Conservation (phyloP, 306 rosid genomes). For the Sphenostylis stenocarpa region DNA sequence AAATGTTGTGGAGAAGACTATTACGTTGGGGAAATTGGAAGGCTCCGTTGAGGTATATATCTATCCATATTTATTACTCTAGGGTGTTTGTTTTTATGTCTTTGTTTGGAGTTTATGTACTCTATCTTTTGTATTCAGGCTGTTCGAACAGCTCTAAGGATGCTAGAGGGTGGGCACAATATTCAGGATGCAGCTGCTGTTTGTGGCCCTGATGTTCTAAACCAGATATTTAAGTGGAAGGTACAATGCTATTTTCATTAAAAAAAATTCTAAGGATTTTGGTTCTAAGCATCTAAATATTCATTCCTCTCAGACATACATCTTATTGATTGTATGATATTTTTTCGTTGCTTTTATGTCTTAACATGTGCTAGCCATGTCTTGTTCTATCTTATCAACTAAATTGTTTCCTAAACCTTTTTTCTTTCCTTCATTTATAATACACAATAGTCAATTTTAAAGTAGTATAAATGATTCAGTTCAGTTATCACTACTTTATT, state of each 20-base stretch:
- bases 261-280: not conserved
- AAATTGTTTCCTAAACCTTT: not conserved
- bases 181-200: constrained; percentile 73
- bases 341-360: not conserved
- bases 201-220: constrained; percentile 69
- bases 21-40: constrained; percentile 82
- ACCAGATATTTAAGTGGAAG: constrained; percentile 82
- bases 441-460: not conserved
- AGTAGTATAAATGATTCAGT: constrained; percentile 3
- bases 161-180: constrained; percentile 62
- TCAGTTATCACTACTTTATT: constrained; percentile 20
- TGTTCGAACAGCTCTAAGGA: constrained; percentile 73
- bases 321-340: not conserved
- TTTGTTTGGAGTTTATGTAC: constrained; percentile 4
- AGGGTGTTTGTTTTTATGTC: not conserved
- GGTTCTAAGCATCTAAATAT: constrained; percentile 5
- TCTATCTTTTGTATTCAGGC: constrained; percentile 51
- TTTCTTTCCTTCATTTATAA: not conserved
- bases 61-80: constrained; percentile 4
- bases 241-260: constrained; percentile 42
- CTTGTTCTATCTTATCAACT: constrained; percentile 7
- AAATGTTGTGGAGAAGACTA: constrained; percentile 63
- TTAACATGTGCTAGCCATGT: not conserved
- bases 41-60: constrained; percentile 68
- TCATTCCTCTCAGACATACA: constrained; percentile 2